Evolutionary conservation across 2,329 filamentous ascomycete genomes (phyloP).

Genomic region (Colletotrichum phormii): DNA sequence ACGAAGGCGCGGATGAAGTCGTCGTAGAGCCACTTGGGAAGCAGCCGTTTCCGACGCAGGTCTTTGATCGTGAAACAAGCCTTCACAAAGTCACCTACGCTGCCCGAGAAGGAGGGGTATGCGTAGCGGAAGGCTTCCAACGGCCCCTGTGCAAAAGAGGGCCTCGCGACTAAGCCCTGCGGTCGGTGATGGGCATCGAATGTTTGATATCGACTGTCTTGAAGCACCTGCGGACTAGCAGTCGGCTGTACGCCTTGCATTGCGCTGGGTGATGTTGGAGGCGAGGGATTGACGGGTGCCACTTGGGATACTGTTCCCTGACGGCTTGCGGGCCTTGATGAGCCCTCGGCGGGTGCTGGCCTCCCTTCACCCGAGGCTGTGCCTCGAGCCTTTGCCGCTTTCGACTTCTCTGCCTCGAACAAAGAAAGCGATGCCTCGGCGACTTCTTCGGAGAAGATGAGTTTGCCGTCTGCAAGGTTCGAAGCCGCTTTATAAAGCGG

Average conservation of each 20-base stretch:
- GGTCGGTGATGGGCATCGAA: background rate
- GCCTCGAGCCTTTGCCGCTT: background rate
- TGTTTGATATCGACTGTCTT: background rate
- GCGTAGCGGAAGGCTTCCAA: slow-evolving; percentile 52
- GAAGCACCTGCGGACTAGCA: background rate
- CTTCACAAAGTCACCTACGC: slow-evolving; percentile 54
- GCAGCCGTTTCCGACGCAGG: slow-evolving; percentile 45
- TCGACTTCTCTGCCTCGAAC: background rate
- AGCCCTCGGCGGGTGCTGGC: background rate
- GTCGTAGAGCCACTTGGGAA: slow-evolving; percentile 61
- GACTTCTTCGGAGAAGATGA: slow-evolving; percentile 23
- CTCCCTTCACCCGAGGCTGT: background rate
- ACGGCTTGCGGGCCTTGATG: background rate
- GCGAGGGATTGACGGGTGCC: background rate
- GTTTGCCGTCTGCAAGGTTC: background rate
- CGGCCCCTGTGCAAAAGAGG: slow-evolving; percentile 39
- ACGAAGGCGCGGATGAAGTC: slow-evolving; percentile 63
- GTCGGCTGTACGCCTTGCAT: background rate
- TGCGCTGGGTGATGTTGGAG: background rate
- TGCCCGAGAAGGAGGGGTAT: slow-evolving; percentile 58
- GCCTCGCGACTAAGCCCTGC: background rate
- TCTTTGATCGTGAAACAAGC: slow-evolving; percentile 57
- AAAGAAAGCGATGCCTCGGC: slow-evolving; percentile 4
- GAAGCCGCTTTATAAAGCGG: slow-evolving; percentile 8
- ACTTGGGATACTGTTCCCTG: background rate